Base-by-base conservation (phyloP, 495 filamentous ascomycete species). In the Sordaria brevicollis region DNA sequence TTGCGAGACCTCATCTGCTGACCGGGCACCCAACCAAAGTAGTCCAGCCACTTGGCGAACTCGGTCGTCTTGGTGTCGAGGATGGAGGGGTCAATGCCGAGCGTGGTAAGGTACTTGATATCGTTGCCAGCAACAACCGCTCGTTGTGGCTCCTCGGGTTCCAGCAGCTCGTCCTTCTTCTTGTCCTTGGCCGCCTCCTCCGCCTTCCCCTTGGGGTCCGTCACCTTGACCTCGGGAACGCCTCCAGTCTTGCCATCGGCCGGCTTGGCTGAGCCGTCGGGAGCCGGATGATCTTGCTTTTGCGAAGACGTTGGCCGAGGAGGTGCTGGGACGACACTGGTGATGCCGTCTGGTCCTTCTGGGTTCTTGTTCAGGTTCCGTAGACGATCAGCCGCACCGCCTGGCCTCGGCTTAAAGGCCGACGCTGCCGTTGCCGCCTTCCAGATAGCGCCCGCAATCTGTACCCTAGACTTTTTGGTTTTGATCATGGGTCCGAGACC, bases 401-500 rank as follows among this genome's bases (percentile, higher is more conserved):
- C 92, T 17, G 89, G 87, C 39, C 93, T 86, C 19, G 93, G 93
- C 74, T 92, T 94, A 83, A 97, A 97, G 21, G 89, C 90, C 39
- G 71, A 77, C 69, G 91, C 90, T n/a, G 93, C 89, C 36, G 86
- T 89, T 13, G 95, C 93, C 37, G 93, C 93, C 76, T 93, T 93
- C 74, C 90, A 89, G 71, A 97, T 89, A n/a, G 87, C 83, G 37
- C 88, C 89, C 33, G 91, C 92, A 73, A 95, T 84, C 54, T 95
- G 91, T 35, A 83, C 86, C 65, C 79, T 85, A 0, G 89, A 89
- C 73, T 93, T 90, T 70, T 89, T 85, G 2, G 77, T 69, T 79
- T 94, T 95, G 69, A 97, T 89, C 93, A 96, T 97, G 39, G 93
- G 92, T 0, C 92, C 93, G 25, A 97, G 86, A 2, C 93, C 93